Base-by-base conservation (phyloP, 2,329 filamentous ascomycete species). In the Fusarium metavorans region DNA sequence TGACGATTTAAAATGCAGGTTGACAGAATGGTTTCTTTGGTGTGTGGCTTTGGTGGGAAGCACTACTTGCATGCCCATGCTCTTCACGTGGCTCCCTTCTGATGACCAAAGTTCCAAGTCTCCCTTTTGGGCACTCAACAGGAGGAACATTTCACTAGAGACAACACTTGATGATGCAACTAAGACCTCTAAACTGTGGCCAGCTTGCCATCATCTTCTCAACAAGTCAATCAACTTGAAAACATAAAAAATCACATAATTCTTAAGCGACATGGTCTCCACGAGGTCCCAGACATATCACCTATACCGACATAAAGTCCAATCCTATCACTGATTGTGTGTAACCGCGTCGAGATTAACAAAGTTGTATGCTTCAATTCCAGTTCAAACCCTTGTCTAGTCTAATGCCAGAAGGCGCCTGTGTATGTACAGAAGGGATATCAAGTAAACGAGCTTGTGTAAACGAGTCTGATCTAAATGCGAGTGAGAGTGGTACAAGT, bases 351-450 rank as follows among this genome's bases (percentile, higher is more conserved):
- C 27, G 48, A 54, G 27, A 54, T 54, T 54, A 54, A 52, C 25
- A 52, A 32, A 54, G 48, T n/a, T 8, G 18, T 14, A 52, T 52
- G 25, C 48, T 52, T 48, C 30, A 67, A 35, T 43, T 58, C 37
- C 43, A 64, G 27, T 37, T 73, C 57, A 69, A 64, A 18, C 66
- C 56, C 72, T 73, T 68, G 57, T 76, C 76, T 77, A 76, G 54
- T 77, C 76, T 77, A 76, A 72, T 76, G 62, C 59, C 60, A 39
- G 69, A 48, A 66, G 62, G 69, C 71, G 70, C 72, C 68, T 52
- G 58, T 67, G n/a, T 72, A 75, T 78, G 70, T 77, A 74, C 70
- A 76, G 67, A 62, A 54, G 48, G 43, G 48, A 75, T 64, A 50
- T 64, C 61, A 70, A 66, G 37, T 66, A 63, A 72, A 67, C 54